These are phyloP conservation scores for Spergularia marina DNA, from an alignment of 148 eudicot genomes.

Conservation along the genomic window DNA sequence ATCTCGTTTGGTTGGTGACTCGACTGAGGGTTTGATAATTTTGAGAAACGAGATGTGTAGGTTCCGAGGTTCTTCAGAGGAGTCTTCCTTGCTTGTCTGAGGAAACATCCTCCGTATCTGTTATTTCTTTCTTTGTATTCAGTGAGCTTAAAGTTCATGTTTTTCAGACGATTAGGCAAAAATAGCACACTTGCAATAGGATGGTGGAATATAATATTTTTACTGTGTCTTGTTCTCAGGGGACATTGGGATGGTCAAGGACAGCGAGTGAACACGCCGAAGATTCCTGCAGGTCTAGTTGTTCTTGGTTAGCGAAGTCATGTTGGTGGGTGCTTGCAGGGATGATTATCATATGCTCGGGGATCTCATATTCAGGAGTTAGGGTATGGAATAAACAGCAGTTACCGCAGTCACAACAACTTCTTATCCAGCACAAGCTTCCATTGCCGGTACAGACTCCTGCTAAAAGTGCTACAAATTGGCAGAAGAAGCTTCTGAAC, in stretches of 20 bases:
- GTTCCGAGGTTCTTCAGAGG: neutral
- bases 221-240: slow-evolving; percentile 18
- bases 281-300: slow-evolving; percentile 20
- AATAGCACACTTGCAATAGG: neutral
- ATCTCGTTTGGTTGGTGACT: neutral
- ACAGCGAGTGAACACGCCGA: slow-evolving; percentile 14
- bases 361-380: slow-evolving; percentile 22
- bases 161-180: neutral
- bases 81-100: neutral
- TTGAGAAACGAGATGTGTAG: neutral
- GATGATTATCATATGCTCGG: slow-evolving; percentile 33
- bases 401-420: slow-evolving; percentile 29
- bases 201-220: slow-evolving; percentile 7
- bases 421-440: slow-evolving; percentile 42
- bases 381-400: slow-evolving; percentile 31
- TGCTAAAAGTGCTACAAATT: slow-evolving; percentile 39
- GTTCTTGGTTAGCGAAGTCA: slow-evolving; percentile 32
- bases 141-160: no score
- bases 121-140: no score
- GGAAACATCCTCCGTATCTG: neutral
- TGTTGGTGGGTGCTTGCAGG: slow-evolving; percentile 50
- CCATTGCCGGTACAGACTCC: slow-evolving; percentile 37
- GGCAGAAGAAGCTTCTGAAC: slow-evolving; percentile 52
- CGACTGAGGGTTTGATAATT: neutral
- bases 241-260: slow-evolving; percentile 14